Conservation (phyloP, 108 stramenopile species). For the Stephanodiscus minutulus region DNA sequence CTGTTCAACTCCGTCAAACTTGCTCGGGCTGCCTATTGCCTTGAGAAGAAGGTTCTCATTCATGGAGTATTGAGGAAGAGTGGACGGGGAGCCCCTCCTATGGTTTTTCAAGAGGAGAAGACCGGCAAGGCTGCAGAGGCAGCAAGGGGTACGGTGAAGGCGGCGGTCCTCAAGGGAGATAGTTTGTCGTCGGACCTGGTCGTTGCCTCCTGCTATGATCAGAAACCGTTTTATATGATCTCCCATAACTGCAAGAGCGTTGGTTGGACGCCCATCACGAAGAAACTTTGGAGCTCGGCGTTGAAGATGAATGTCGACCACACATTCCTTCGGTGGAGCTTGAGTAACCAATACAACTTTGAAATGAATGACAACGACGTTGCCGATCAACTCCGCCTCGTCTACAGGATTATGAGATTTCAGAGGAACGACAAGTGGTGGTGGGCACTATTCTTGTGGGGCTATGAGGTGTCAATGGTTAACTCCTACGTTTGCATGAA, state of each 20-base stretch:
- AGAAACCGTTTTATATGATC: constrained; percentile 21
- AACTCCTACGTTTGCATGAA: constrained; percentile 4
- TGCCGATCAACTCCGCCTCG: constrained; percentile 12
- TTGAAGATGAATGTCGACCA: not conserved
- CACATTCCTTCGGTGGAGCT: constrained; percentile 7
- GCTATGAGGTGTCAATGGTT: not conserved
- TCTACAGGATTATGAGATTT: constrained; percentile 11
- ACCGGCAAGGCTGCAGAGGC: no score
- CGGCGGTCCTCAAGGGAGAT: constrained; percentile 5
- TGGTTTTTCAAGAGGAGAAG: no score
- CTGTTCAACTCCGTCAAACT: no score
- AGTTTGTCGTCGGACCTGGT: not conserved
- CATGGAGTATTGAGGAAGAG: no score
- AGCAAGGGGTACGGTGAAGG: no score
- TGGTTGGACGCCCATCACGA: not conserved
- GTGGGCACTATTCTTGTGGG: constrained; percentile 16
- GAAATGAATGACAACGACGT: constrained; percentile 22
- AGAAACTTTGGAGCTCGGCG: not conserved
- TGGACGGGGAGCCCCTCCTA: no score
- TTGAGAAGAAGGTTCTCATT: no score
- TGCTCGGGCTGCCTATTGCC: no score
- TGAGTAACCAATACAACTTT: not conserved
- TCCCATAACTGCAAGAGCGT: not conserved
- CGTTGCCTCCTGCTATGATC: constrained; percentile 10
- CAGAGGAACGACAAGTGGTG: constrained; percentile 9